Conservation (phyloP, 2,329 filamentous ascomycete genomes). For the Fusarium sp. region DNA sequence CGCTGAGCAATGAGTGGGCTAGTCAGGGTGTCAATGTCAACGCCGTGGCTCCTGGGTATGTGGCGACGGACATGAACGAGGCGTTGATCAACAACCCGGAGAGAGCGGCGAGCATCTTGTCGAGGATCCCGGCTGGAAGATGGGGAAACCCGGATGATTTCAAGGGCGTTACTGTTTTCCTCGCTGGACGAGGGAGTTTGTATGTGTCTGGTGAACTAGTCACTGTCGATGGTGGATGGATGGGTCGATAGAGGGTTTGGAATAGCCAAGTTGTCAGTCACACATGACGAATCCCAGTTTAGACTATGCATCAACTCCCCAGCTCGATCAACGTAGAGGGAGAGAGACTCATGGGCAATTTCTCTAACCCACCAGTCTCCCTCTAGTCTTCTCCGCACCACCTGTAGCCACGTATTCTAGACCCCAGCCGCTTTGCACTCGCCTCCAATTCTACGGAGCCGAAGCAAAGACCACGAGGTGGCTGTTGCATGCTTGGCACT, state of each 20-base stretch:
- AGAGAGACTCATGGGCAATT: no score
- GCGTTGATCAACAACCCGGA: constrained; percentile 77
- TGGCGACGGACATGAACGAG: constrained; percentile 90
- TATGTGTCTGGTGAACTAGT: constrained; percentile 86
- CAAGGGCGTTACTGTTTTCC: constrained; percentile 79
- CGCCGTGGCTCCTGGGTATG: constrained; percentile 87
- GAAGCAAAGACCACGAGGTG: neutral
- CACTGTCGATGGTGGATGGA: constrained; percentile 91
- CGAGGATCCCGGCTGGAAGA: constrained; percentile 81
- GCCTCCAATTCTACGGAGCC: neutral
- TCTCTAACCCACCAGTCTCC: no score
- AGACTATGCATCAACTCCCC: no score
- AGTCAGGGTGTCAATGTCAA: constrained; percentile 83
- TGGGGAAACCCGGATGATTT: constrained; percentile 90
- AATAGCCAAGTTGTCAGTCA: no score
- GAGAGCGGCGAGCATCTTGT: constrained; percentile 76
- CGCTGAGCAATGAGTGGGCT: constrained; percentile 88
- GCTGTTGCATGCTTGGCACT: neutral
- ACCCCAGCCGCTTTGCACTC: neutral
- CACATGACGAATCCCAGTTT: no score
- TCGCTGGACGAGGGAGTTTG: constrained; percentile 76
- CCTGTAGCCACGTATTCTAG: neutral
- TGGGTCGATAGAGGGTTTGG: constrained; percentile 69
- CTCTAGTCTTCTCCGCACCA: neutral
- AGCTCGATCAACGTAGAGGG: no score